These are phyloP conservation scores for Neofusicoccum umdonicola DNA, from an alignment of 2,329 filamentous ascomycete genomes.

Conservation along the genomic window DNA sequence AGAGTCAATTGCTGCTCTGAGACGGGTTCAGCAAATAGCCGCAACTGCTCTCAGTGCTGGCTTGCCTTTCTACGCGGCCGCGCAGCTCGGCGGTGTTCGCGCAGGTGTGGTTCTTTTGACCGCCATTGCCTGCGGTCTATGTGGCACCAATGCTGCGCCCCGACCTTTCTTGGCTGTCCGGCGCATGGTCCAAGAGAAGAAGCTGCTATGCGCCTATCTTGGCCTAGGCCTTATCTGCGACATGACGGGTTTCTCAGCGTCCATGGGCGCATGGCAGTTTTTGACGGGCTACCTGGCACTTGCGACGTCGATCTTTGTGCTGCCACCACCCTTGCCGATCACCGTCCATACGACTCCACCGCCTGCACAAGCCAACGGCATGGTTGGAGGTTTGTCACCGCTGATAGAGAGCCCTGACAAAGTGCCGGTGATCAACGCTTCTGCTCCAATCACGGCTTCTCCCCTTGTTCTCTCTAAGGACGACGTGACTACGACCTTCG, in stretches of 20 bases:
- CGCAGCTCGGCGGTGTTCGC: conserved; percentile 54
- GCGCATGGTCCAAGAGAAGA: conserved; percentile 31
- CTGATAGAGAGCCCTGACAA: conserved; percentile 16
- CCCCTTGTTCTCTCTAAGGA: conserved; percentile 37
- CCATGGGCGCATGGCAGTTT: conserved; percentile 23
- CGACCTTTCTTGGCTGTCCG: conserved; percentile 26
- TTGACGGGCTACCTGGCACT: conserved; percentile 49
- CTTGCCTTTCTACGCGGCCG: conserved; percentile 56
- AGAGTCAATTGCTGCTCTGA: conserved; percentile 4
- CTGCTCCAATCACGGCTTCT: conserved; percentile 20
- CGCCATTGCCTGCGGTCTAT: conserved; percentile 46
- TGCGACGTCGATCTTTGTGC: conserved; percentile 43
- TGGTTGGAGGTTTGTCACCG: conserved; percentile 5
- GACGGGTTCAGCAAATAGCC: conserved; percentile 22
- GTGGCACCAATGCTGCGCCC: conserved; percentile 22
- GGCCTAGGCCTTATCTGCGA: conserved; percentile 35
- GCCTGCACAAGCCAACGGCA: not conserved
- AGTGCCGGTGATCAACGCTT: not conserved
- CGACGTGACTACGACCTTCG: conserved; percentile 44
- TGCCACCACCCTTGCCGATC: conserved; percentile 50
- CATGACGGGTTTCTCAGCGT: conserved; percentile 25
- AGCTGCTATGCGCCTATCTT: conserved; percentile 36
- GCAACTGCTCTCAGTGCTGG: conserved; percentile 42
- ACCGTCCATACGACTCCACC: conserved; percentile 14
- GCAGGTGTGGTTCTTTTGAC: conserved; percentile 53